A percentile compares a stretch with the other conserved stretches of the same genome.
These are phyloP conservation scores for Torulaspora quercuum DNA, from an alignment of 805 yeast species.

Conservation along the genomic window DNA sequence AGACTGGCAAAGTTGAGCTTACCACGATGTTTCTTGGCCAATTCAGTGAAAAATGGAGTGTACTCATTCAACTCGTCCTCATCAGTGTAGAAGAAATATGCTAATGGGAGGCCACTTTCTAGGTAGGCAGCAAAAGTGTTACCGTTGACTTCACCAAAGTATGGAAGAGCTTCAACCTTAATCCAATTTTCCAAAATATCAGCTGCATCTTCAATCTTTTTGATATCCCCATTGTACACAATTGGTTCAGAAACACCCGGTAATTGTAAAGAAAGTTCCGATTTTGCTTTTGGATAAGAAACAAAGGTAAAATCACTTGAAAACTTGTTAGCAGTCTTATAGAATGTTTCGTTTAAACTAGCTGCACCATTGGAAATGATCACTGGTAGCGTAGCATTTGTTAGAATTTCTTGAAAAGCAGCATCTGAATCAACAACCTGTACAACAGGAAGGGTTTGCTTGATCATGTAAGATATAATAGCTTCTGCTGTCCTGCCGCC, in stretches of 20 bases:
- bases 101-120: slow-evolving; percentile 70
- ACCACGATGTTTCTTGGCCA: slow-evolving; percentile 77
- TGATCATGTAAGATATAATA: slow-evolving; percentile 73
- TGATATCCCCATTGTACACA: slow-evolving; percentile 30
- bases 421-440: slow-evolving; percentile 45
- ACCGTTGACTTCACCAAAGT: slow-evolving; percentile 64
- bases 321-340: slow-evolving; percentile 54
- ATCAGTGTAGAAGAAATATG: slow-evolving; percentile 78
- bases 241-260: slow-evolving; percentile 34
- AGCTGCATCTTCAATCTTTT: slow-evolving; percentile 39
- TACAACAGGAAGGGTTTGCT: slow-evolving; percentile 79
- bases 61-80: slow-evolving; percentile 62
- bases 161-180: slow-evolving; percentile 28
- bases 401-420: slow-evolving; percentile 47
- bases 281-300: slow-evolving; percentile 37
- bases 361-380: slow-evolving; percentile 52
- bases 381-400: slow-evolving; percentile 45
- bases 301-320: slow-evolving; percentile 66
- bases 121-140: slow-evolving; percentile 73
- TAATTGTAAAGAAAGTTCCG: slow-evolving; percentile 33
- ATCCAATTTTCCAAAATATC: slow-evolving; percentile 43
- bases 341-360: slow-evolving; percentile 54
- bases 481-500: slow-evolving; percentile 84
- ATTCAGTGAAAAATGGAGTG: slow-evolving; percentile 48
- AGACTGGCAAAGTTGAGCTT: slow-evolving; percentile 82